Percentiles rank a stretch among this genome's conserved stretches.
Evolutionary conservation across 495 filamentous ascomycete species (phyloP).

Genomic region (Podospora sp.): DNA sequence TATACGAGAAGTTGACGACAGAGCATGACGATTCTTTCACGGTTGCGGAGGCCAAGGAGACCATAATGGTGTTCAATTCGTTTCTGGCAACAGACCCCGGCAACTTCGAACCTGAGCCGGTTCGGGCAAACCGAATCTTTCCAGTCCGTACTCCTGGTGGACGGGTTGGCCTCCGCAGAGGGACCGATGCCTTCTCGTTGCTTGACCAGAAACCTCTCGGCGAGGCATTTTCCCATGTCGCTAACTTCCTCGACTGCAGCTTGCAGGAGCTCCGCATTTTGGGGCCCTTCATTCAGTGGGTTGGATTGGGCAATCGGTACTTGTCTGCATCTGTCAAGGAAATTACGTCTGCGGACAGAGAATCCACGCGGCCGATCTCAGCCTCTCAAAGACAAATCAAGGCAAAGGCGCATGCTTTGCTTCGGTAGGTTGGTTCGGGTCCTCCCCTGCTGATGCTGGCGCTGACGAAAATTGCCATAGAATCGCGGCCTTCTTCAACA

Average conservation of each 20-base stretch:
- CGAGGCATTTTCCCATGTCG: slow-evolving; percentile 31
- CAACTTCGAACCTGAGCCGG: neutral
- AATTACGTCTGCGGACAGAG: slow-evolving; percentile 33
- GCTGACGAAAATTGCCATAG: slow-evolving; percentile 25
- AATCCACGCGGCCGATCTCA: slow-evolving; percentile 25
- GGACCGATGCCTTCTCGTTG: slow-evolving; percentile 37
- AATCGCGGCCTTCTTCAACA: slow-evolving; percentile 40
- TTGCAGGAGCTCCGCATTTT: slow-evolving; percentile 39
- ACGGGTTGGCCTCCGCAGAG: slow-evolving; percentile 6
- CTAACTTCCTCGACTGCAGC: slow-evolving; percentile 44
- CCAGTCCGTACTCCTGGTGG: slow-evolving; percentile 34
- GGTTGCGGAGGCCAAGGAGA: slow-evolving; percentile 36
- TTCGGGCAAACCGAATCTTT: slow-evolving; percentile 26
- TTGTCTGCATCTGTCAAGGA: slow-evolving; percentile 42
- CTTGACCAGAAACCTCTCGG: slow-evolving; percentile 39
- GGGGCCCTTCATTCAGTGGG: slow-evolving; percentile 40
- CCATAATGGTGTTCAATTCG: slow-evolving; percentile 42
- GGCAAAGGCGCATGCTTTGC: slow-evolving; percentile 41
- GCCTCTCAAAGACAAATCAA: slow-evolving; percentile 32
- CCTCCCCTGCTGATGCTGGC: neutral
- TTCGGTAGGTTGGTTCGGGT: slow-evolving; percentile 34
- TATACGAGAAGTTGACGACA: slow-evolving; percentile 39
- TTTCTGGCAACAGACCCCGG: slow-evolving; percentile 22
- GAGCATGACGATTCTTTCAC: slow-evolving; percentile 17
- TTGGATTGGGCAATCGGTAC: slow-evolving; percentile 37